Conservation (phyloP, 2,329 filamentous ascomycete genomes). For the Curvularia sp. region DNA sequence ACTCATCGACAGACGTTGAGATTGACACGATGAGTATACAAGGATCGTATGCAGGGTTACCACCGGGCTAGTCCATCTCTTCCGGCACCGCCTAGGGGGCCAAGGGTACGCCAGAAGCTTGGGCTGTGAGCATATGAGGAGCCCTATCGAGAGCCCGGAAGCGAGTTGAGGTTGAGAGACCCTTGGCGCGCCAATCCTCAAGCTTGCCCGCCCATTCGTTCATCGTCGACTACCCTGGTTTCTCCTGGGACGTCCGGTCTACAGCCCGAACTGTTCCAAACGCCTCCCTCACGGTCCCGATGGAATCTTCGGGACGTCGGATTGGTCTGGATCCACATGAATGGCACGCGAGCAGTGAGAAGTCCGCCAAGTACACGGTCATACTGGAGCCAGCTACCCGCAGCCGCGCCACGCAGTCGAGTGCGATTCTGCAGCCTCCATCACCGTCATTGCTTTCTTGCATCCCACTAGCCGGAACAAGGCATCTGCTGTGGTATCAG, state of each 20-base stretch:
- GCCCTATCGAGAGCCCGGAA: slow-evolving; percentile 15
- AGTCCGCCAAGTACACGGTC: not conserved
- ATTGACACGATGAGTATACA: slow-evolving; percentile 14
- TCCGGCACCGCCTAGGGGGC: slow-evolving; percentile 5
- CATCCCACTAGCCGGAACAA: slow-evolving; percentile 31
- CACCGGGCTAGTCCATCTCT: slow-evolving; percentile 12
- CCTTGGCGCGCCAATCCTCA: slow-evolving; percentile 14
- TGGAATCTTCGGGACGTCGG: slow-evolving; percentile 12
- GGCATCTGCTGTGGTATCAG: slow-evolving; percentile 15
- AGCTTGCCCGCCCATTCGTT: slow-evolving; percentile 7
- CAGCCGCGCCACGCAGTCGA: slow-evolving; percentile 13
- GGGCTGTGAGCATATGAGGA: slow-evolving; percentile 17
- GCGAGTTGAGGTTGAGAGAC: slow-evolving; percentile 18
- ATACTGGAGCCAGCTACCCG: not conserved
- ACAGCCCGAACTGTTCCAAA: not conserved
- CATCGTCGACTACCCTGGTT: slow-evolving; percentile 4
- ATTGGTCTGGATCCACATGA: not conserved
- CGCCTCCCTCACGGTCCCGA: not conserved
- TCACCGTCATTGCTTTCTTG: slow-evolving; percentile 29
- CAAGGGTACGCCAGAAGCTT: slow-evolving; percentile 15
- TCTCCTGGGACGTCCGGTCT: not conserved
- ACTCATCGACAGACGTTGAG: slow-evolving; percentile 15
- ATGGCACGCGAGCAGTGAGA: slow-evolving; percentile 9
- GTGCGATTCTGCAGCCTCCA: slow-evolving; percentile 16
- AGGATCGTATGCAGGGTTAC: slow-evolving; percentile 25